Conservation (phyloP, 1,284 basidiomycete species). For the Malassezia brasiliensis region DNA sequence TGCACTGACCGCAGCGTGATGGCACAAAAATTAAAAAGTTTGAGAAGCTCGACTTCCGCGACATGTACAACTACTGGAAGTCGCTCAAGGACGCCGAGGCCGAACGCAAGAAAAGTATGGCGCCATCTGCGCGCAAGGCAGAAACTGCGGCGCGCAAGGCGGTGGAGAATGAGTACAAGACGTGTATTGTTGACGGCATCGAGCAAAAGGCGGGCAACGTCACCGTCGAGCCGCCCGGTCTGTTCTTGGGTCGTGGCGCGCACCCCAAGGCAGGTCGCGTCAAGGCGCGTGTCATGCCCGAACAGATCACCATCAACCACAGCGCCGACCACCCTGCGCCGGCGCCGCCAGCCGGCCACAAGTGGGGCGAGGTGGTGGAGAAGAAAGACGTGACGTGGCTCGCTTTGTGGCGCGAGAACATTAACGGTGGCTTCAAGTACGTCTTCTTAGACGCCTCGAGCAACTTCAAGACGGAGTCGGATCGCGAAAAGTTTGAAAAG, state of each 20-base stretch:
- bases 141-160: slow-evolving; percentile 76
- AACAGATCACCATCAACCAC: slow-evolving; percentile 48
- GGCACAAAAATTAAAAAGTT: slow-evolving; percentile 69
- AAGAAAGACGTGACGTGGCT: slow-evolving; percentile 47
- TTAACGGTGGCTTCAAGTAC: slow-evolving; percentile 46
- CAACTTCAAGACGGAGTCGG: slow-evolving; percentile 46
- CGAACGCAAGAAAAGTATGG: slow-evolving; percentile 81
- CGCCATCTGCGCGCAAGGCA: slow-evolving; percentile 50
- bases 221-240: slow-evolving; percentile 89
- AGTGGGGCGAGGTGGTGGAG: slow-evolving; percentile 43
- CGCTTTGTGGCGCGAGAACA: slow-evolving; percentile 46
- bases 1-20: slow-evolving; percentile 40
- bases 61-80: slow-evolving; percentile 78
- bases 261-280: slow-evolving; percentile 94
- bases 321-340: slow-evolving; percentile 39
- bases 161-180: slow-evolving; percentile 73
- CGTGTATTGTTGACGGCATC: slow-evolving; percentile 80
- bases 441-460: slow-evolving; percentile 45
- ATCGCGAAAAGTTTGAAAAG: slow-evolving; percentile 47
- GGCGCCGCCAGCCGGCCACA: slow-evolving; percentile 36
- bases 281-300: slow-evolving; percentile 58
- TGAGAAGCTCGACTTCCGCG: slow-evolving; percentile 80
- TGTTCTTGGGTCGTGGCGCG: slow-evolving; percentile 94
- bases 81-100: slow-evolving; percentile 63
- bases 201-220: slow-evolving; percentile 99